Conservation (phyloP, 257 asterid species). For the Scutellaria galericulata region DNA sequence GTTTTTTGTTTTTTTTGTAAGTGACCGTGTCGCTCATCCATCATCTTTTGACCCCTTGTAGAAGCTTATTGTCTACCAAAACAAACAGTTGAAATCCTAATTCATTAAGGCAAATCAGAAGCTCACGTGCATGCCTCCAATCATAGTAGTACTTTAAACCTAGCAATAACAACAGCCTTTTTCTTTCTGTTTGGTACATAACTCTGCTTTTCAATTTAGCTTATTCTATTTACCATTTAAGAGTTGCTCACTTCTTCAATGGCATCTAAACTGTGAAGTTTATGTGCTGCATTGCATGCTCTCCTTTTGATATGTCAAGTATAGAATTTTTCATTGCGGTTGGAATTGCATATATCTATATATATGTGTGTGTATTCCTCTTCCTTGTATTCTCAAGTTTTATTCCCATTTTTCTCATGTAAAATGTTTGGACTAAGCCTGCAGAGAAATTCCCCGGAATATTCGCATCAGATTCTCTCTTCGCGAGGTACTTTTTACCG, state of each 20-base stretch:
- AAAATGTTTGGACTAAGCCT: conserved; percentile 52
- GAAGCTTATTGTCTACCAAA: not conserved
- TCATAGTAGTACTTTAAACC: not conserved
- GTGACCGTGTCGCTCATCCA: too few relatives aligned
- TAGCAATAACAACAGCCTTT: not conserved
- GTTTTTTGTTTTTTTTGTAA: not conserved
- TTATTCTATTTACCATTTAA: not conserved
- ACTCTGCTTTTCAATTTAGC: not conserved
- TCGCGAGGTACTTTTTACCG: conserved; percentile 55
- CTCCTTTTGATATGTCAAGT: not conserved
- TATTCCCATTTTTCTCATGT: conserved; percentile 6
- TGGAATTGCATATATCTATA: not conserved
- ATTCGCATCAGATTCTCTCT: conserved; percentile 59
- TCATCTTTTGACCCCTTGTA: not conserved
- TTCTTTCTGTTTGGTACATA: not conserved
- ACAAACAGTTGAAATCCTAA: too few relatives aligned
- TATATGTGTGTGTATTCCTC: not conserved
- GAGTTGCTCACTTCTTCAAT: not conserved
- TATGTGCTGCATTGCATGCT: not conserved
- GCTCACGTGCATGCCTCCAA: conserved; percentile 4
- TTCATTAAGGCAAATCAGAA: not conserved
- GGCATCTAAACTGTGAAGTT: not conserved
- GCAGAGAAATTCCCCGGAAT: conserved; percentile 77
- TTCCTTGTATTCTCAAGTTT: conserved; percentile 18
- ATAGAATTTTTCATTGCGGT: not conserved